Percentiles rank a stretch among this genome's conserved stretches.
phyloP scores from a whole-genome alignment of 1,284 basidiomycete species.

The Anthracocystis walkeri region DNA sequence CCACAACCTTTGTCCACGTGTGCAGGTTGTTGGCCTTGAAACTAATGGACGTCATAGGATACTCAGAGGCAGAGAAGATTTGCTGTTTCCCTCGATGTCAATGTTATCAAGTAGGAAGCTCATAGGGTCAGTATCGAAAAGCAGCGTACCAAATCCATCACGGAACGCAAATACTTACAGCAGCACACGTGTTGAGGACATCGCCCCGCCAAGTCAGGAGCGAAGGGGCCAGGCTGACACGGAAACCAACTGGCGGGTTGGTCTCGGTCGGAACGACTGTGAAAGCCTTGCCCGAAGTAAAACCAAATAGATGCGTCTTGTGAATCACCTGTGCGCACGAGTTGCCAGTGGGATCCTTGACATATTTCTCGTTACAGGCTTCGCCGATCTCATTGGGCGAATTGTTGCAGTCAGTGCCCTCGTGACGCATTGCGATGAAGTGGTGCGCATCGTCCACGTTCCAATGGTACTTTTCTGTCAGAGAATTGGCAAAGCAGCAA shows the following conservation, averaged over 20 bases:
- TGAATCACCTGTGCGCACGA: slow-evolving; percentile 17
- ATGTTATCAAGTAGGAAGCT: background rate
- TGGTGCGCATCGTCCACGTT: background rate
- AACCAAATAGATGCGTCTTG: background rate
- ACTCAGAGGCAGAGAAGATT: background rate
- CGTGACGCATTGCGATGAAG: slow-evolving; percentile 14
- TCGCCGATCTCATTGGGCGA: background rate
- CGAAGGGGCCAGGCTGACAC: background rate
- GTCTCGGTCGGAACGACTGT: background rate
- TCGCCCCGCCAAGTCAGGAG: slow-evolving; percentile 11
- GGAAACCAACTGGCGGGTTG: slow-evolving; percentile 6
- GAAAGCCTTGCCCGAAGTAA: slow-evolving; percentile 1
- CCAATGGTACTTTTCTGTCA: background rate
- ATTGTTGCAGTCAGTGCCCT: slow-evolving; percentile 3
- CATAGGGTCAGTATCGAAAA: background rate
- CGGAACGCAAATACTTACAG: background rate
- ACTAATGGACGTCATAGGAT: slow-evolving; percentile 3
- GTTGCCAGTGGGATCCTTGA: background rate
- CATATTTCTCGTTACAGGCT: slow-evolving; percentile 11
- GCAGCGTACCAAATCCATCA: no score
- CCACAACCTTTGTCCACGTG: slow-evolving; percentile 4
- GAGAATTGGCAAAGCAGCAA: background rate
- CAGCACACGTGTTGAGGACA: slow-evolving; percentile 10
- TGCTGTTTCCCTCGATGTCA: background rate
- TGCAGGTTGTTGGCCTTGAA: slow-evolving; percentile 2